Conservation (phyloP, 2,329 filamentous ascomycete genomes). For the Tolypocladium cylindrosporum region DNA sequence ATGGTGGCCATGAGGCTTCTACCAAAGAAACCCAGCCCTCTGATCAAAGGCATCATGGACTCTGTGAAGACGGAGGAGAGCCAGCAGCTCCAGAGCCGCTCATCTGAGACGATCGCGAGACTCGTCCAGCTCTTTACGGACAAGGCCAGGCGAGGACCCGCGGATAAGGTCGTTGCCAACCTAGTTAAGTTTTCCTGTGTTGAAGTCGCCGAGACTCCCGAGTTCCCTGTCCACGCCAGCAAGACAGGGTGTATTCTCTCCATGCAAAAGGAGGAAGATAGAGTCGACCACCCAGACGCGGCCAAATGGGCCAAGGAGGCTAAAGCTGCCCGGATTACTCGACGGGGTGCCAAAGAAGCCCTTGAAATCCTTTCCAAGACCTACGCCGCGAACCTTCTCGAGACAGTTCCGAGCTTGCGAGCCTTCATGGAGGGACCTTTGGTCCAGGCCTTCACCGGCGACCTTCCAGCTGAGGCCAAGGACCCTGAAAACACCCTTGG, state of each 20-base stretch:
- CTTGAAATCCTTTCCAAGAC: slow-evolving; percentile 75
- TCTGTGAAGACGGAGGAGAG: slow-evolving; percentile 95
- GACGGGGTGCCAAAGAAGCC: slow-evolving; percentile 88
- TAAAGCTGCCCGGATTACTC: slow-evolving; percentile 78
- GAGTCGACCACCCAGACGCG: slow-evolving; percentile 84
- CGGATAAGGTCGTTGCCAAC: slow-evolving; percentile 93
- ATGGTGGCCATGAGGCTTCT: slow-evolving; percentile 78
- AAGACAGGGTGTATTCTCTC: slow-evolving; percentile 79
- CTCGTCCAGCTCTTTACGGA: slow-evolving; percentile 81
- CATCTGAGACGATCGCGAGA: slow-evolving; percentile 71
- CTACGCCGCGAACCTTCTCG: slow-evolving; percentile 69
- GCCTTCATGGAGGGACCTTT: slow-evolving; percentile 76
- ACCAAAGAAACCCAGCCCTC: slow-evolving; percentile 83
- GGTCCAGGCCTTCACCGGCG: slow-evolving; percentile 58
- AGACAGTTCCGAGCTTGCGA: slow-evolving; percentile 74
- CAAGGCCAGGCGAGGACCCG: slow-evolving; percentile 69
- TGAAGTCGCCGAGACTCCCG: slow-evolving; percentile 93
- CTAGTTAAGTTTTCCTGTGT: slow-evolving; percentile 96
- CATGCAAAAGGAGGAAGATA: slow-evolving; percentile 93
- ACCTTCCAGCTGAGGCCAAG: slow-evolving; percentile 62
- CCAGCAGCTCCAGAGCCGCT: slow-evolving; percentile 74
- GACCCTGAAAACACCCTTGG: slow-evolving; percentile 68
- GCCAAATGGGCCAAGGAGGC: slow-evolving; percentile 84
- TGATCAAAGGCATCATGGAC: slow-evolving; percentile 98
- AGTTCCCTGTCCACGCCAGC: slow-evolving; percentile 74